Evolutionary conservation across 345 rosid genomes (phyloP).

Genomic region (Pistacia integerrima): DNA sequence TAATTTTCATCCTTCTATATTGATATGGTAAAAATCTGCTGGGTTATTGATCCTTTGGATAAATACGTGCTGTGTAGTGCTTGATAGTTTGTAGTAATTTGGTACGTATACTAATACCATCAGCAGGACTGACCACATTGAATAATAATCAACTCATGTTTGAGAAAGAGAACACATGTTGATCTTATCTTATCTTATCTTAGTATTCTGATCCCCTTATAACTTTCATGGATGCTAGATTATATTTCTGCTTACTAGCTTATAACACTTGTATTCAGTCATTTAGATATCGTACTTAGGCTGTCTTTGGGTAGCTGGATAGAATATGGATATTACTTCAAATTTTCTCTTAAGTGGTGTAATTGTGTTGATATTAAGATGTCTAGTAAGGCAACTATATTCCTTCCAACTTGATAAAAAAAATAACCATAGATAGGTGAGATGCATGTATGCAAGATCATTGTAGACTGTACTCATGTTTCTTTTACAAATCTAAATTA

Average conservation of each 20-base stretch:
- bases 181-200: not conserved
- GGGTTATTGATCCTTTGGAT: not conserved
- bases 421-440: no score
- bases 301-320: not conserved
- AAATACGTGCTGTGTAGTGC: not conserved
- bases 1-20: not conserved
- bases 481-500: not conserved
- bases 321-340: not conserved
- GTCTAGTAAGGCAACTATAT: no score
- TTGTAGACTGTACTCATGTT: not conserved
- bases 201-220: not conserved
- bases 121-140: not conserved
- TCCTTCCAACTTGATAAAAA: no score
- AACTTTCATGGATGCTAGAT: conserved; percentile 3
- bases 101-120: not conserved
- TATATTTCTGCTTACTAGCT: conserved; percentile 6
- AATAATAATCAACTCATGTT: conserved; percentile 4
- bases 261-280: not conserved
- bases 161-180: conserved; percentile 1
- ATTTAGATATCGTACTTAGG: not conserved
- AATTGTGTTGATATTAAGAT: not conserved
- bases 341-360: not conserved
- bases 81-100: not conserved
- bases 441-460: not conserved
- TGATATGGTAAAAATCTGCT: not conserved